Conservation (phyloP, 208 protist species). For the Strigomonas culicis region DNA sequence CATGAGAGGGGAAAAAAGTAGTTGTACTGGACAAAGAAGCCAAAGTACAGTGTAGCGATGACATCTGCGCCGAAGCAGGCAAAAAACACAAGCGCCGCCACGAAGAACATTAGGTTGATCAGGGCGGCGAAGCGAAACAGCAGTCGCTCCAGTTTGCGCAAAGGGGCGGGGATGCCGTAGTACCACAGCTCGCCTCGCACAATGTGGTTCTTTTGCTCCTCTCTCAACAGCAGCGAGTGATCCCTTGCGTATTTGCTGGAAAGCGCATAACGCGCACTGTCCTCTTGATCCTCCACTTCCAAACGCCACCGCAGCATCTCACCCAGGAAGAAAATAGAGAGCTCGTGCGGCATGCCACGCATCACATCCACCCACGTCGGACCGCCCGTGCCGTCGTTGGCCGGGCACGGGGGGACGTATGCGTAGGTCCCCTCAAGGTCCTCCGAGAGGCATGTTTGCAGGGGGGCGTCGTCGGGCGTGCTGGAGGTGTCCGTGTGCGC, state of each 20-base stretch:
- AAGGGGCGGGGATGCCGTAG: slow-evolving; percentile 30
- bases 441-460: slow-evolving; percentile 38
- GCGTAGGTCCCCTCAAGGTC: background rate
- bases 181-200: slow-evolving; percentile 52
- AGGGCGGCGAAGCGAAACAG: slow-evolving; percentile 31
- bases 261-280: slow-evolving; percentile 33
- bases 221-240: slow-evolving; percentile 7
- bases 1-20: slow-evolving; percentile 52
- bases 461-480: slow-evolving; percentile 10
- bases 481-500: background rate
- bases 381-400: slow-evolving; percentile 1
- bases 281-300: slow-evolving; percentile 29
- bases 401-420: slow-evolving; percentile 5
- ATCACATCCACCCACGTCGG: slow-evolving; percentile 35
- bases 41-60: slow-evolving; percentile 55
- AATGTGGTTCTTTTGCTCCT: slow-evolving; percentile 14
- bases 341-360: slow-evolving; percentile 19
- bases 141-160: slow-evolving; percentile 32
- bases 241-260: slow-evolving; percentile 24
- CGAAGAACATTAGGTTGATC: slow-evolving; percentile 43
- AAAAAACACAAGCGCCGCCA: slow-evolving; percentile 46
- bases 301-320: slow-evolving; percentile 58
- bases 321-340: slow-evolving; percentile 57
- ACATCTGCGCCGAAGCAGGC: slow-evolving; percentile 31
- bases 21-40: slow-evolving; percentile 43